A percentile compares a stretch with the other conserved stretches of the same genome.
Conservation (phyloP, 1,284 basidiomycete species). For the Ustilago crameri region DNA sequence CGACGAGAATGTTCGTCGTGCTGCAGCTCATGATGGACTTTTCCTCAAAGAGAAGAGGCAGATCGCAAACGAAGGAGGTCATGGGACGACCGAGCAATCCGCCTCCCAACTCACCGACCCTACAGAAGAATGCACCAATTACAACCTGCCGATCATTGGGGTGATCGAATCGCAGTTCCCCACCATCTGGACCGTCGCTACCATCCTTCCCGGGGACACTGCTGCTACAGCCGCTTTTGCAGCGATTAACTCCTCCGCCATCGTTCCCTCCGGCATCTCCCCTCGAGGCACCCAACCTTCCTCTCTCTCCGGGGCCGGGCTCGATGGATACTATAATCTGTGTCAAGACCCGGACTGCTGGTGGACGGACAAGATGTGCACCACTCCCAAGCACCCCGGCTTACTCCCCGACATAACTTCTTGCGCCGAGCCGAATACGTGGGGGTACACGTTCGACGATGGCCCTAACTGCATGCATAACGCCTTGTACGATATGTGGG, state of each 20-base stretch:
- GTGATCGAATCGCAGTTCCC: constrained; percentile 40
- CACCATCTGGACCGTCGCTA: constrained; percentile 32
- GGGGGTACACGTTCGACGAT: constrained; percentile 72
- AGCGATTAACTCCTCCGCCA: constrained; percentile 55
- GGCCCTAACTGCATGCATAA: constrained; percentile 70
- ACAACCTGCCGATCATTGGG: constrained; percentile 36
- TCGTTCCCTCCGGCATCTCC: constrained; percentile 62
- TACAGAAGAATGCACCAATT: constrained; percentile 37
- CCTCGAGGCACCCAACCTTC: constrained; percentile 60
- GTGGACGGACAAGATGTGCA: constrained; percentile 56
- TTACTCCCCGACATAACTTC: constrained; percentile 68
- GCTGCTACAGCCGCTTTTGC: constrained; percentile 59
- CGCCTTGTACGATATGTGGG: constrained; percentile 71
- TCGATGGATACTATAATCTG: constrained; percentile 14
- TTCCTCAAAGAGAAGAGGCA: constrained; percentile 3
- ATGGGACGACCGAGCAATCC: constrained; percentile 28
- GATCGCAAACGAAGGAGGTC: neutral
- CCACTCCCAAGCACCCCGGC: constrained; percentile 54
- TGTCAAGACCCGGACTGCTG: constrained; percentile 55
- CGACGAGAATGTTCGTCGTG: constrained; percentile 13
- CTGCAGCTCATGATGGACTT: constrained; percentile 1
- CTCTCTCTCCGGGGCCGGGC: constrained; percentile 7
- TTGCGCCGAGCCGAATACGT: constrained; percentile 70
- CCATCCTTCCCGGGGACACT: neutral
- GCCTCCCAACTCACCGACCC: constrained; percentile 22